These are phyloP conservation scores for Wallacemonas sp. DNA, from an alignment of 208 protist species.

Conservation along the genomic window DNA sequence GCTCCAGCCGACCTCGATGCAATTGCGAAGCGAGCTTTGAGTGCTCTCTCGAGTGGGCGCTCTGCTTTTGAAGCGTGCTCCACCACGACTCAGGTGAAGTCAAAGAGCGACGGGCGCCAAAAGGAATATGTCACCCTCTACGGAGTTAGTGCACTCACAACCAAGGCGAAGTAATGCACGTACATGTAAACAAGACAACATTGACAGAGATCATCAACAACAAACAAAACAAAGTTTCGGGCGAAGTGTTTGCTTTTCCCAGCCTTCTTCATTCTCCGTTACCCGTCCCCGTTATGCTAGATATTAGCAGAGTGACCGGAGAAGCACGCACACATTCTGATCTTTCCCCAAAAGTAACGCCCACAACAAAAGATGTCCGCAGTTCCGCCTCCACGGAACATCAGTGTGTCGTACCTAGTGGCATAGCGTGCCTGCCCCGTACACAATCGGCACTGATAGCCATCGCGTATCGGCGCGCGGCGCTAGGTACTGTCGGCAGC, in stretches of 20 bases:
- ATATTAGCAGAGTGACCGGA: too few species aligned
- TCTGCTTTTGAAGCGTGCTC: slow-evolving; percentile 30
- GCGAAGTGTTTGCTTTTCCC: neutral
- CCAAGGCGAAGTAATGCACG: slow-evolving; percentile 27
- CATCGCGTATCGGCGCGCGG: too few species aligned
- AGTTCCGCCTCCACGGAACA: too few species aligned
- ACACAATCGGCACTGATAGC: too few species aligned
- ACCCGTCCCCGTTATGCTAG: too few species aligned
- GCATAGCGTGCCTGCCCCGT: too few species aligned
- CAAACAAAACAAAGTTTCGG: neutral
- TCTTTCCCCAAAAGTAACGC: too few species aligned
- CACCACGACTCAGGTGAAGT: slow-evolving; percentile 10
- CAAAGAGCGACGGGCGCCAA: slow-evolving; percentile 34
- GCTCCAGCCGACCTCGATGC: slow-evolving; percentile 34
- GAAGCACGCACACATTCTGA: too few species aligned
- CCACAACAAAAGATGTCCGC: too few species aligned
- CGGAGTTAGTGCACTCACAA: slow-evolving; percentile 18
- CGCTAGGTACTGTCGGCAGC: too few species aligned
- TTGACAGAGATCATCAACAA: neutral
- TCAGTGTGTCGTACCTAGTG: too few species aligned
- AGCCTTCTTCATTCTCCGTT: slow-evolving; percentile 7
- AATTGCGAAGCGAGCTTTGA: slow-evolving; percentile 38
- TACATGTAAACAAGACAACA: slow-evolving; percentile 23
- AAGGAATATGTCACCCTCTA: slow-evolving; percentile 37
- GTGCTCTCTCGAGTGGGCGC: slow-evolving; percentile 37